Percentiles rank a stretch among this genome's conserved stretches.
These are phyloP conservation scores for Luffa aegyptiaca DNA, from an alignment of 306 rosid species.

Conservation along the genomic window DNA sequence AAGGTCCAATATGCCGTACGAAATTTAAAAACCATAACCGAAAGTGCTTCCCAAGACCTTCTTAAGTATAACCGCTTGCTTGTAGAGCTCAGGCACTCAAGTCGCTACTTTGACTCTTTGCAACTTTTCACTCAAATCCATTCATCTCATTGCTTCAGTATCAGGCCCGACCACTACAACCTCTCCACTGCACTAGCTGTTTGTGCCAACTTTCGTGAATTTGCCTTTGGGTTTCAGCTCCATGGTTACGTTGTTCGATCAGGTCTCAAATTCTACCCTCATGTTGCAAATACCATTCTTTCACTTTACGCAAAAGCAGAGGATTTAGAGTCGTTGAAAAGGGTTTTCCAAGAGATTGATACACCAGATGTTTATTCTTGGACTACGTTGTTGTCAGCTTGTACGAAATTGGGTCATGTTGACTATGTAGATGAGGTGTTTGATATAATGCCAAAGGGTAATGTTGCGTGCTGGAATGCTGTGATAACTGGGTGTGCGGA, in stretches of 20 bases:
- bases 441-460: constrained; percentile 33
- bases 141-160: constrained; percentile 19
- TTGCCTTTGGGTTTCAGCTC: constrained; percentile 42
- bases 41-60: constrained; percentile 13
- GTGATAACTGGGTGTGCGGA: constrained; percentile 44
- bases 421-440: constrained; percentile 35
- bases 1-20: neutral
- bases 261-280: constrained; percentile 41
- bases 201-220: constrained; percentile 23
- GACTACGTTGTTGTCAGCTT: constrained; percentile 62
- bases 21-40: neutral
- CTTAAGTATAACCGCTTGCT: constrained; percentile 37
- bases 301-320: constrained; percentile 42
- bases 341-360: constrained; percentile 29
- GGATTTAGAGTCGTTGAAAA: constrained; percentile 26
- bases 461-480: constrained; percentile 68
- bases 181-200: constrained; percentile 52
- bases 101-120: constrained; percentile 31
- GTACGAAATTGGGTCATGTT: constrained; percentile 29
- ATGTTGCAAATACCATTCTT: constrained; percentile 55
- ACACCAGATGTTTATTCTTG: constrained; percentile 52
- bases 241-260: constrained; percentile 36
- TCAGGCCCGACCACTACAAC: constrained; percentile 52
- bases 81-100: constrained; percentile 30
- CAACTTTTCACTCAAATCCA: constrained; percentile 37